Conservation (phyloP, 129 eudicot genomes). For the Centaurea solstitialis region DNA sequence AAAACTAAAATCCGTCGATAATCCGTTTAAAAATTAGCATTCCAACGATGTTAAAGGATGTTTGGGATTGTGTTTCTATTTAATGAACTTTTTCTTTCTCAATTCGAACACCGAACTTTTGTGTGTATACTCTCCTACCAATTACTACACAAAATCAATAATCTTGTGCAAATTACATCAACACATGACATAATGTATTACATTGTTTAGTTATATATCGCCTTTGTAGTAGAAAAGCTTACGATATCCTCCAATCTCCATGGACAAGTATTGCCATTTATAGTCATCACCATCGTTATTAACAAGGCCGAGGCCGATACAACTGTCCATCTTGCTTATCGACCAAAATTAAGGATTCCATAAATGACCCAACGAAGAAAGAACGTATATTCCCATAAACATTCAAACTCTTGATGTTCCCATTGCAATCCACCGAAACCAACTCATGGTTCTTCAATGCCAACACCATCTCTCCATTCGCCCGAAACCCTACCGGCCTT, state of each 20-base stretch:
- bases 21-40: too few relatives aligned
- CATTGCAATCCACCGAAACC: slow-evolving; percentile 31
- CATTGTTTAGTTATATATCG: too few relatives aligned
- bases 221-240: too few relatives aligned
- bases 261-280: not conserved
- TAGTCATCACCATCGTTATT: not conserved
- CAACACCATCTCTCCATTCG: slow-evolving; percentile 48
- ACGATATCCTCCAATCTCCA: not conserved
- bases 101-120: too few relatives aligned
- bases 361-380: slow-evolving; percentile 43
- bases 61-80: too few relatives aligned
- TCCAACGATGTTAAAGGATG: too few relatives aligned
- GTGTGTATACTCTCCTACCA: too few relatives aligned
- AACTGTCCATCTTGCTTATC: slow-evolving; percentile 18
- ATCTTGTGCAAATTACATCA: too few relatives aligned
- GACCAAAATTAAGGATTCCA: slow-evolving; percentile 53
- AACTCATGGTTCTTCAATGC: slow-evolving; percentile 29
- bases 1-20: too few relatives aligned
- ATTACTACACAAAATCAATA: too few relatives aligned
- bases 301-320: not conserved
- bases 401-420: slow-evolving; percentile 25
- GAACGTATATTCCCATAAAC: slow-evolving; percentile 39
- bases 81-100: too few relatives aligned
- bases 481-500: slow-evolving; percentile 42
- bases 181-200: too few relatives aligned